Percentiles rank a stretch among this genome's conserved stretches.
phyloP scores from a whole-genome alignment of 2,329 filamentous ascomycete species.

The Sclerotinia glacialis region DNA sequence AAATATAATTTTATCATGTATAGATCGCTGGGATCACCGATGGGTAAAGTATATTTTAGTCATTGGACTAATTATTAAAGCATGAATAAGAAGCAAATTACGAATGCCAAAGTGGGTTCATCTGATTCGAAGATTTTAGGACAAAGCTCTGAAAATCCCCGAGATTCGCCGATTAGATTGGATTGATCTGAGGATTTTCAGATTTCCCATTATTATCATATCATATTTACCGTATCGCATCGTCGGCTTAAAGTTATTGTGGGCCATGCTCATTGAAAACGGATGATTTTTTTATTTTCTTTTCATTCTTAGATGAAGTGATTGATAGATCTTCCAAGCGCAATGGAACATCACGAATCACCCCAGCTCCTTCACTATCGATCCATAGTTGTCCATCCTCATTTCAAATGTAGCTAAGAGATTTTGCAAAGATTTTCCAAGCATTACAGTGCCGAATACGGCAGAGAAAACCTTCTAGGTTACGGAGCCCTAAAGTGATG shows the following conservation, averaged over 20 bases:
- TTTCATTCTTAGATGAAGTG: not conserved
- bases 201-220: not conserved
- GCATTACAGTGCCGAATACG: constrained; percentile 16
- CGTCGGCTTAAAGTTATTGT: constrained; percentile 5
- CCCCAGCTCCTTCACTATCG: not conserved
- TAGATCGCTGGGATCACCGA: not conserved
- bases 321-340: constrained; percentile 9
- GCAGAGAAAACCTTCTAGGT: not conserved
- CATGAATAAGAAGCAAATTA: constrained; percentile 14
- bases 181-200: constrained; percentile 9
- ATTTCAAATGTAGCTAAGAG: constrained; percentile 1
- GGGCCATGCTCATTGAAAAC: not conserved
- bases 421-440: constrained; percentile 4
- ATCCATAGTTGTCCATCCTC: not conserved
- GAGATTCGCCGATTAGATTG: constrained; percentile 14
- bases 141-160: constrained; percentile 10
- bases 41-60: not conserved
- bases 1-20: not conserved
- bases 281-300: not conserved
- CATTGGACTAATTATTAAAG: not conserved
- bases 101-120: constrained; percentile 8
- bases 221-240: constrained; percentile 2
- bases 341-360: not conserved
- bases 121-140: constrained; percentile 3
- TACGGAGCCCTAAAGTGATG: not conserved